These are phyloP conservation scores for Colletotrichum navitas DNA, from an alignment of 2,329 filamentous ascomycete species.

Conservation along the genomic window DNA sequence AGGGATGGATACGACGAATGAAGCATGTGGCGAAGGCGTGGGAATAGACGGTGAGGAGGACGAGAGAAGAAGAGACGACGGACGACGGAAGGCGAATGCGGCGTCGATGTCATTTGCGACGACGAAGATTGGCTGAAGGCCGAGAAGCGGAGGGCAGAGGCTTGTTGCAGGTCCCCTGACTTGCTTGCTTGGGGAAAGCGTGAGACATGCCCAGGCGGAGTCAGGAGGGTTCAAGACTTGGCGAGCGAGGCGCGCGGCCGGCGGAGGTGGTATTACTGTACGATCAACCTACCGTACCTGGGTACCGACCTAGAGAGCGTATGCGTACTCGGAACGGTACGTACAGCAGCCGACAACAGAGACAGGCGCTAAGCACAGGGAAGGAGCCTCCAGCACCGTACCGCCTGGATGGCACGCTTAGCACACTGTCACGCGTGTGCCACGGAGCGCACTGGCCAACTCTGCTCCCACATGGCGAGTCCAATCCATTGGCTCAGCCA, in stretches of 20 bases:
- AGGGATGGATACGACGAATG: conserved; percentile 9
- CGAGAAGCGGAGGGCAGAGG: conserved; percentile 5
- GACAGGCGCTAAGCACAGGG: neutral
- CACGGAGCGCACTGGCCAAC: neutral
- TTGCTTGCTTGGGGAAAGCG: conserved; percentile 2
- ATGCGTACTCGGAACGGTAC: too few relatives aligned
- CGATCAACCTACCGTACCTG: too few relatives aligned
- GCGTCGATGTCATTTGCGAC: neutral
- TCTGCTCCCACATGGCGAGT: conserved; percentile 5
- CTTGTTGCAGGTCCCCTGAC: conserved; percentile 32
- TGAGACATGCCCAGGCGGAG: conserved; percentile 38
- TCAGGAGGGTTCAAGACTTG: conserved; percentile 39
- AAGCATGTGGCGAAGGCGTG: conserved; percentile 11
- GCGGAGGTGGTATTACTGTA: too few relatives aligned
- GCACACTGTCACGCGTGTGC: neutral
- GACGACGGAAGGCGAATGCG: neutral
- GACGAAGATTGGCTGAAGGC: conserved; percentile 3
- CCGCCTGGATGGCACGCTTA: conserved; percentile 34
- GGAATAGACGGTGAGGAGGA: neutral
- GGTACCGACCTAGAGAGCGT: too few relatives aligned
- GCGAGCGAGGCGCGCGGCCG: conserved; percentile 21
- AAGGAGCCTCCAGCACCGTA: conserved; percentile 18
- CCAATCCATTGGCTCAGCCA: neutral
- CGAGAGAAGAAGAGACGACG: conserved; percentile 5
- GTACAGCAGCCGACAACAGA: too few relatives aligned